phyloP scores from a whole-genome alignment of 257 asterid species.

The Leonotis leonurus region DNA sequence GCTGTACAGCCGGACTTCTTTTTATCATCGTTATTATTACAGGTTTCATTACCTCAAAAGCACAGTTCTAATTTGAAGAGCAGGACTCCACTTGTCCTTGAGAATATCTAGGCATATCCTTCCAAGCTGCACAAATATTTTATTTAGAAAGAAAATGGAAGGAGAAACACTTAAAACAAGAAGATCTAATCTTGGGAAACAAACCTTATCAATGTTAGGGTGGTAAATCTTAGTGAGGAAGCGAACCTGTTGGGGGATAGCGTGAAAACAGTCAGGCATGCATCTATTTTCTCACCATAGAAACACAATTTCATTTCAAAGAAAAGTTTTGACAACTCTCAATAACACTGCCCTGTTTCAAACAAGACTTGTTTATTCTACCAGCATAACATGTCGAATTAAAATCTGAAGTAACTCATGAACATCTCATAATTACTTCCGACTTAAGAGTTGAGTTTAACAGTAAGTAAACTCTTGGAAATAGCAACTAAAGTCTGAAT shows the following conservation, averaged over 20 bases:
- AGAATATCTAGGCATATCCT: slow-evolving; percentile 98
- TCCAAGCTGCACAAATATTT: slow-evolving; percentile 67
- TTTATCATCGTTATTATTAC: not conserved
- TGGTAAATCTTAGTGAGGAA: slow-evolving; percentile 98
- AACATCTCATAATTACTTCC: slow-evolving; percentile 4
- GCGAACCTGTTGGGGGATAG: slow-evolving; percentile 63
- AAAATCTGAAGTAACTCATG: not conserved
- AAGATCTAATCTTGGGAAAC: slow-evolving; percentile 15
- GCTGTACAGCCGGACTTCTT: not conserved
- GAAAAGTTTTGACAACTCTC: slow-evolving; percentile 3
- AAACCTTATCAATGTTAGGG: slow-evolving; percentile 98
- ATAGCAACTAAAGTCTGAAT: slow-evolving; percentile 3
- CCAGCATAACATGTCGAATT: not conserved
- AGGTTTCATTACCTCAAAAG: slow-evolving; percentile 71
- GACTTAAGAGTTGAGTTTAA: slow-evolving; percentile 2
- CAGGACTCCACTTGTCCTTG: slow-evolving; percentile 99
- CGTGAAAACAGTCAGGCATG: slow-evolving; percentile 17
- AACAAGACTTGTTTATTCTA: slow-evolving; percentile 10
- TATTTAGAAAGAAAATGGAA: not conserved
- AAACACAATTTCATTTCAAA: slow-evolving; percentile 16
- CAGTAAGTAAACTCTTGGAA: not conserved
- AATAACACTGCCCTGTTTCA: slow-evolving; percentile 9
- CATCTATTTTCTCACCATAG: slow-evolving; percentile 10
- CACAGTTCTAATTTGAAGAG: slow-evolving; percentile 98
- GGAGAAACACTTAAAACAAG: not conserved